Percentiles rank a stretch among this genome's conserved stretches.
phyloP scores from a whole-genome alignment of 768 basidiomycete genomes.

The Saitozyma sp. region DNA sequence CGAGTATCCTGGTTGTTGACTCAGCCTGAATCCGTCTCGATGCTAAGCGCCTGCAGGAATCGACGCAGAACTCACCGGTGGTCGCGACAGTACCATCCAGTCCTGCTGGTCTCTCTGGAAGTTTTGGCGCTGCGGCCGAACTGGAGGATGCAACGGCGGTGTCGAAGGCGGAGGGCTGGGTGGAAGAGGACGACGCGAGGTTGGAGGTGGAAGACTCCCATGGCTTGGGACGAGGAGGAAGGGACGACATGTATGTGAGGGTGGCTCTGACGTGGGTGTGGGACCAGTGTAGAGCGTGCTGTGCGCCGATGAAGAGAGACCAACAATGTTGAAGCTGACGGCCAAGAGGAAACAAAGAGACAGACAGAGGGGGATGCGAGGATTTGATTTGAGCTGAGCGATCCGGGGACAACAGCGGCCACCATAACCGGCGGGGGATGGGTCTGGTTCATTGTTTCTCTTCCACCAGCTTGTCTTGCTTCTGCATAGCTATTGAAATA shows the following conservation, averaged over 20 bases:
- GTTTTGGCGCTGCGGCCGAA: slow-evolving; percentile 15
- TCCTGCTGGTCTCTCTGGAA: slow-evolving; percentile 43
- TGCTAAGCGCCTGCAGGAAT: not conserved
- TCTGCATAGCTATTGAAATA: not conserved
- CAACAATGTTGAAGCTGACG: not conserved
- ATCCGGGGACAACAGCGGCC: not conserved
- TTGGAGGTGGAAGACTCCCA: slow-evolving; percentile 23
- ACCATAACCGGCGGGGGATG: not conserved
- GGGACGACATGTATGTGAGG: slow-evolving; percentile 20
- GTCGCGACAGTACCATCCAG: slow-evolving; percentile 3
- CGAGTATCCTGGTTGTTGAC: not conserved
- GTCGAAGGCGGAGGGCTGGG: slow-evolving; percentile 29
- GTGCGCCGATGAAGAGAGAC: not conserved
- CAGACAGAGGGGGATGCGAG: not conserved
- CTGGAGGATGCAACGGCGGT: slow-evolving; percentile 27
- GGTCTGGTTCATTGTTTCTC: not conserved
- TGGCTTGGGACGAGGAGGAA: slow-evolving; percentile 35
- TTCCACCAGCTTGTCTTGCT: not conserved
- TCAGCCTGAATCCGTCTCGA: not conserved
- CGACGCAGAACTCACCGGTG: slow-evolving; percentile 2
- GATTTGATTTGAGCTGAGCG: not conserved
- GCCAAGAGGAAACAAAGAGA: not conserved
- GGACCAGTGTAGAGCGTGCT: not conserved
- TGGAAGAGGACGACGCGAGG: too few species aligned
- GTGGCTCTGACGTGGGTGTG: not conserved